phyloP scores from a whole-genome alignment of 176 grass and related monocot genomes.

The Cenchrus americanus region DNA sequence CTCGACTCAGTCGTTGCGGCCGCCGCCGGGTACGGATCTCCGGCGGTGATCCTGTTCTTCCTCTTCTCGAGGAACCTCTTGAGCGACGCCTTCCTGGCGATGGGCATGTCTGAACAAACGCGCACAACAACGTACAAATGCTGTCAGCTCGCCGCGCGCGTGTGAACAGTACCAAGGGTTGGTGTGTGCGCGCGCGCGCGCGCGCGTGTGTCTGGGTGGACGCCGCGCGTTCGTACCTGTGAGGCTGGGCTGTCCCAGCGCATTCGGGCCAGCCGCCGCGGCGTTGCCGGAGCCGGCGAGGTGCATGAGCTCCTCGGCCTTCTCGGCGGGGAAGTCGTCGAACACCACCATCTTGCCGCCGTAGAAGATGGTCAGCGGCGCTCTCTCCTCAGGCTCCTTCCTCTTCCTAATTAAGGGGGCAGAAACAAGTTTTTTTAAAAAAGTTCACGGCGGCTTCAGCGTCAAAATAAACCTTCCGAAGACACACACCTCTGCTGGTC shows the following conservation, averaged over 20 bases:
- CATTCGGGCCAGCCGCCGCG: background rate
- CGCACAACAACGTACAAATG: background rate
- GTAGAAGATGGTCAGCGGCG: constrained; percentile 87
- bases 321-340: constrained; percentile 75
- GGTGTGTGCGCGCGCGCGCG: constrained; percentile 2
- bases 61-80: constrained; percentile 89
- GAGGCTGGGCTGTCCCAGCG: constrained; percentile 27
- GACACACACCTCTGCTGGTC: constrained; percentile 9
- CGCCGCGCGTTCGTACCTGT: constrained; percentile 25
- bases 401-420: background rate
- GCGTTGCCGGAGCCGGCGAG: constrained; percentile 44
- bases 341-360: constrained; percentile 69
- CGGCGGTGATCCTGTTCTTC: constrained; percentile 52
- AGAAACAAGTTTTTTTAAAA: background rate
- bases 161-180: background rate
- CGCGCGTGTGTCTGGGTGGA: background rate
- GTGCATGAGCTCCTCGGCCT: constrained; percentile 68
- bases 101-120: constrained; percentile 68
- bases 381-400: constrained; percentile 38
- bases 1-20: background rate
- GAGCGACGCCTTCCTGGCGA: constrained; percentile 88
- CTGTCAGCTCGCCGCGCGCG: background rate
- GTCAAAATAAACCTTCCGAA: too few relatives aligned
- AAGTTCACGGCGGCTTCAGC: background rate
- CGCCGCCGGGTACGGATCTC: constrained; percentile 38